phyloP scores from a whole-genome alignment of 1,139 yeast genomes.

The Candida buenavistaensis region DNA sequence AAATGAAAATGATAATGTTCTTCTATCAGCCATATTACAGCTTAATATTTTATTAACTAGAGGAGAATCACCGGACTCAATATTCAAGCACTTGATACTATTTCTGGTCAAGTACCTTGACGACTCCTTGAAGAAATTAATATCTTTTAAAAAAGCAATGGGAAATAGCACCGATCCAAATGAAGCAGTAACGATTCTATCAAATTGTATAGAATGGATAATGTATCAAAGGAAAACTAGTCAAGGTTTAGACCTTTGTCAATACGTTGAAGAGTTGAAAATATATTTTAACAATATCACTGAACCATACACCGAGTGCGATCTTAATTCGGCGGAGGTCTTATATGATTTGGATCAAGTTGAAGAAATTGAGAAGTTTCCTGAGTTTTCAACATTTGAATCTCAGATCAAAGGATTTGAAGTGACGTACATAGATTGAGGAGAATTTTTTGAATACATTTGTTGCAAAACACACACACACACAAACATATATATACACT shows the following conservation, averaged over 20 bases:
- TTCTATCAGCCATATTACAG: constrained; percentile 12
- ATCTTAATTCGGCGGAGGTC: constrained; percentile 1
- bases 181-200: constrained; percentile 2
- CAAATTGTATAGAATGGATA: constrained; percentile 14
- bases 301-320: too few relatives aligned
- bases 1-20: neutral
- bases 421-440: constrained; percentile 6
- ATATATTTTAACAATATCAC: too few relatives aligned
- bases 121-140: constrained; percentile 7
- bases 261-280: neutral
- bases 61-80: constrained; percentile 24
- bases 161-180: constrained; percentile 6
- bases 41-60: constrained; percentile 18
- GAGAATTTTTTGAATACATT: constrained; percentile 3
- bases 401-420: constrained; percentile 10
- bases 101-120: constrained; percentile 23
- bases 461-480: neutral
- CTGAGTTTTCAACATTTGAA: constrained; percentile 2
- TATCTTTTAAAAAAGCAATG: constrained; percentile 8
- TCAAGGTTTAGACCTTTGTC: neutral
- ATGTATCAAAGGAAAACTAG: constrained; percentile 8
- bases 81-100: constrained; percentile 25
- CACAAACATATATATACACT: too few relatives aligned
- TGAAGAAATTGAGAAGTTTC: constrained; percentile 5
- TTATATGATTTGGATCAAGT: constrained; percentile 8